Evolutionary conservation across 192 early-diverging fungal genomes (phyloP).

Genomic region (Coemansia sp.): DNA sequence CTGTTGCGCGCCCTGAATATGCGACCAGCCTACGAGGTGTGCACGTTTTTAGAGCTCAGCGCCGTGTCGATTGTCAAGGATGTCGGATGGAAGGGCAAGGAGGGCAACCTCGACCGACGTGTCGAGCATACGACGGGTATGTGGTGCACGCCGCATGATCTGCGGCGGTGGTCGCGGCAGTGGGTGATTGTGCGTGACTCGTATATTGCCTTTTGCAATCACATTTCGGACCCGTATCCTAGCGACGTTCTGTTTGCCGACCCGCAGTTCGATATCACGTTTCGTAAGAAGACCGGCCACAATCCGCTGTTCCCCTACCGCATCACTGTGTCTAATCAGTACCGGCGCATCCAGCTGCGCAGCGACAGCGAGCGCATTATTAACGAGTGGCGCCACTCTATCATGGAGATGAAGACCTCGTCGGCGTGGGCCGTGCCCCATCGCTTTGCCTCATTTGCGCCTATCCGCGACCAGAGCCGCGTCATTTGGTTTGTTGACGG

Average conservation of each 20-base stretch:
- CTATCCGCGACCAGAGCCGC: slow-evolving; percentile 65
- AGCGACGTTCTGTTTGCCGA: slow-evolving; percentile 57
- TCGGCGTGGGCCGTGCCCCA: slow-evolving; percentile 70
- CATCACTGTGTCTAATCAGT: slow-evolving; percentile 61
- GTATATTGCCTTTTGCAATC: slow-evolving; percentile 57
- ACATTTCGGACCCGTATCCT: slow-evolving; percentile 55
- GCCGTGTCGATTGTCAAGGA: slow-evolving; percentile 73
- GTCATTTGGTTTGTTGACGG: slow-evolving; percentile 78
- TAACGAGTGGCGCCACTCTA: slow-evolving; percentile 69
- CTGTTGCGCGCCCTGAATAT: slow-evolving; percentile 64
- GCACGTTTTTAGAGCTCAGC: slow-evolving; percentile 77
- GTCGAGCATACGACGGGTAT: slow-evolving; percentile 58
- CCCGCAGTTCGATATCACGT: slow-evolving; percentile 53
- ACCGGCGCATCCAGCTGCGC: slow-evolving; percentile 70
- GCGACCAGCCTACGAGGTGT: slow-evolving; percentile 68
- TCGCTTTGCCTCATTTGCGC: slow-evolving; percentile 76
- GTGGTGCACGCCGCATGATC: slow-evolving; percentile 54
- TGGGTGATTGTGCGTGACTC: slow-evolving; percentile 83
- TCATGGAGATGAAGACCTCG: slow-evolving; percentile 59
- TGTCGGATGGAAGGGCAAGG: slow-evolving; percentile 87
- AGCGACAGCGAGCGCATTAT: slow-evolving; percentile 66
- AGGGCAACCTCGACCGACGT: slow-evolving; percentile 71
- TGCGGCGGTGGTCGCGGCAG: slow-evolving; percentile 62
- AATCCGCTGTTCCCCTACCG: slow-evolving; percentile 64
- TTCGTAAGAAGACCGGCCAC: slow-evolving; percentile 55